Evolutionary conservation across 2,329 filamentous ascomycete species (phyloP).

Genomic region (Phaeosphaeria sp.): DNA sequence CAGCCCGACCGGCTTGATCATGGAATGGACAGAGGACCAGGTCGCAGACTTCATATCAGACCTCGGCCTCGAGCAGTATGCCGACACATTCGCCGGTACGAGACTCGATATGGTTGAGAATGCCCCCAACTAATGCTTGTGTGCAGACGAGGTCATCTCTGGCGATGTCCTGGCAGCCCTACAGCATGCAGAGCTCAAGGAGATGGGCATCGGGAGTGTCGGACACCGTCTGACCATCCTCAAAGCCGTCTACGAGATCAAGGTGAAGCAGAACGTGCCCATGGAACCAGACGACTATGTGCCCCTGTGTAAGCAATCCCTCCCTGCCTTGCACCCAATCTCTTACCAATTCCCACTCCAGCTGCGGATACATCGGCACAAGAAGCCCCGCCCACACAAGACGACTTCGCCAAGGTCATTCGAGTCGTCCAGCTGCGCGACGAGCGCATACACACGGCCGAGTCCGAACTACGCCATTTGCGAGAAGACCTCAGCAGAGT

Average conservation of each 20-base stretch:
- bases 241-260: constrained; percentile 95
- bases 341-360: constrained; percentile 48
- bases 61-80: constrained; percentile 82
- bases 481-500: constrained; percentile 58
- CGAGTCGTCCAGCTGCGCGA: constrained; percentile 89
- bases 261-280: constrained; percentile 89
- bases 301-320: constrained; percentile 74
- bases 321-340: not conserved
- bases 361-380: constrained; percentile 88
- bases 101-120: constrained; percentile 22
- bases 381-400: constrained; percentile 85
- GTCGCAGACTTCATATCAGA: constrained; percentile 86
- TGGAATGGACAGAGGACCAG: constrained; percentile 84
- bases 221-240: constrained; percentile 94
- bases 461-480: constrained; percentile 81
- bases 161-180: constrained; percentile 89
- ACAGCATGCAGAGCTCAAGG: constrained; percentile 90
- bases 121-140: constrained; percentile 16
- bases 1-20: constrained; percentile 76
- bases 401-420: constrained; percentile 90
- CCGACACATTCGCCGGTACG: constrained; percentile 81
- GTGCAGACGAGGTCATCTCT: constrained; percentile 86
- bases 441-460: constrained; percentile 83
- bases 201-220: constrained; percentile 91
- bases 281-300: constrained; percentile 94